Evolutionary conservation across 192 early-diverging fungal genomes (phyloP), one percentile per base, ranked within the genome.

Genomic region (Backusella circina): DNA sequence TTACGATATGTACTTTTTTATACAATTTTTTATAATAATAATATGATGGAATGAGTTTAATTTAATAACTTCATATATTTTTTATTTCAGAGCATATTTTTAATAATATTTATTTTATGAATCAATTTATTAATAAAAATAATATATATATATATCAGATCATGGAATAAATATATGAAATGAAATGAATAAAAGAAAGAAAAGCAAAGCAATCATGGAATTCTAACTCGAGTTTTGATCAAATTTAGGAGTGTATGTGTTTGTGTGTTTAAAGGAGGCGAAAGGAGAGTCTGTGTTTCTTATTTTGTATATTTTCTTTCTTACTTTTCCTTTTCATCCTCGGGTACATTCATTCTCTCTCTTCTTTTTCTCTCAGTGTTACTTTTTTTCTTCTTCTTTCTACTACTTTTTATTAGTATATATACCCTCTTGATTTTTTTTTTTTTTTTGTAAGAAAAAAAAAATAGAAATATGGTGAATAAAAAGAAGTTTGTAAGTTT

Each of bases 401-500:
- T 66, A 35, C 12, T n/a, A n/a, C 6, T 65, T 31, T 65, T 65
- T 32, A 31, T 65, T 32, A 32, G 15, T 18, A 33, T 5, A 5
- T 65, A 32, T 67, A 44, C 10, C 41, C 41, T 44, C 41, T 44
- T 44, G 1, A 44, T 44, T 15, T 54, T 23, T 54, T 23, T 54
- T 2, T 57, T 10, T 21, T 26, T 61, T 26, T 61, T 61, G 21
- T 61, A 28, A 23, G 12, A 28, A 51, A 51, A 8, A 44, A 50
- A 18, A n/a, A 50, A 57, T 2, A 23, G 26, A 61, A 61, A 28
- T 12, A 70, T 70, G 69, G 69, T 47, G 26, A 47, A 28, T 47
- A 44, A 15, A 30, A 41, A 39, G n/a, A 70, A 70, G 37, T 30
- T 70, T 30, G 69, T 70, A 70, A 26, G 68, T n/a, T 67, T 65